Conservation (phyloP, 2,329 filamentous ascomycete species). For the Pyrenophora seminiperda region DNA sequence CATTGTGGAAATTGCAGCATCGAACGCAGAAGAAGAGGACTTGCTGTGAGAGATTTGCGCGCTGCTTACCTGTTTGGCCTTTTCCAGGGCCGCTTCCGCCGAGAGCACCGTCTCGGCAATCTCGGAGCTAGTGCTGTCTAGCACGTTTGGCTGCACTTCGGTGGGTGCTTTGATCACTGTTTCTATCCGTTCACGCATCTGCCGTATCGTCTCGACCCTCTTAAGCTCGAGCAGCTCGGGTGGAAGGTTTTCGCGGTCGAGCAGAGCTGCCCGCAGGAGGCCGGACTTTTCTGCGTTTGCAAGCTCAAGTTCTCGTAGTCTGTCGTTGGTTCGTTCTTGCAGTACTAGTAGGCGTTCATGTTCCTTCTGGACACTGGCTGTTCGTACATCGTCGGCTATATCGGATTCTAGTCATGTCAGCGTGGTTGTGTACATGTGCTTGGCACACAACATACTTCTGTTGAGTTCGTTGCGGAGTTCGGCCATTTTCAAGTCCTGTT, state of each 20-base stretch:
- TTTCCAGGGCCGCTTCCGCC: conserved; percentile 43
- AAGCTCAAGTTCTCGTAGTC: conserved; percentile 42
- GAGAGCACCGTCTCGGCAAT: conserved; percentile 44
- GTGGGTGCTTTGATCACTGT: conserved; percentile 37
- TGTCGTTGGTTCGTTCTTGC: conserved; percentile 44
- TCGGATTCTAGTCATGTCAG: conserved; percentile 32
- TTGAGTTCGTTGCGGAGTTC: conserved; percentile 46
- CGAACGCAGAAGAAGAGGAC: conserved; percentile 27
- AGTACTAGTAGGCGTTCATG: conserved; percentile 43
- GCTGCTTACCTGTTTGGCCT: conserved; percentile 46
- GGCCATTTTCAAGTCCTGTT: conserved; percentile 44
- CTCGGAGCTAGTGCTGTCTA: conserved; percentile 41
- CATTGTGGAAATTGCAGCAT: conserved; percentile 28
- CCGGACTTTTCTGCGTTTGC: conserved; percentile 45
- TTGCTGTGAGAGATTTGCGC: conserved; percentile 32
- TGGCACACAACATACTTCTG: conserved; percentile 34
- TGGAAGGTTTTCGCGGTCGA: conserved; percentile 41
- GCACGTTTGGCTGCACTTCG: conserved; percentile 39
- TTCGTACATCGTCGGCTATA: conserved; percentile 37
- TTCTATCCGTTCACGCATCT: conserved; percentile 43
- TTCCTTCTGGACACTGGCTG: conserved; percentile 39
- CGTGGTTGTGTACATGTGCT: neutral
- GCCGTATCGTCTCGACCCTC: conserved; percentile 39
- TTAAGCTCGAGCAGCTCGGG: conserved; percentile 42
- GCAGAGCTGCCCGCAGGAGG: conserved; percentile 40